These are phyloP conservation scores for Diaporthe vexans DNA, from an alignment of 2,329 filamentous ascomycete genomes.

Conservation along the genomic window DNA sequence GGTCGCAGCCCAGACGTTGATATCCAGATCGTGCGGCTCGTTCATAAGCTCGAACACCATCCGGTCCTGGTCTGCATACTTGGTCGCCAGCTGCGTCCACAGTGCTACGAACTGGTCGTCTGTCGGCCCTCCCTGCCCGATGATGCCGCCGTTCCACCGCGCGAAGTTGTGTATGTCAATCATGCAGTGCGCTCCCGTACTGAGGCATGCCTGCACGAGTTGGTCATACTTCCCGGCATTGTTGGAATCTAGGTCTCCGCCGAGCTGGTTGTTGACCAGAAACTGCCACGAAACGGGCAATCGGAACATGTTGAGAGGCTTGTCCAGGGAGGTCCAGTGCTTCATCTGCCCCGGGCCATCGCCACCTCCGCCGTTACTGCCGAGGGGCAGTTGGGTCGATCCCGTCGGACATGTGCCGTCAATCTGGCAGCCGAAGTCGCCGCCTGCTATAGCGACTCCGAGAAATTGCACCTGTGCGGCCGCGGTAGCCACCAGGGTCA, in stretches of 20 bases:
- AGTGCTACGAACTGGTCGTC: constrained; percentile 69
- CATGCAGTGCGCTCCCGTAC: constrained; percentile 62
- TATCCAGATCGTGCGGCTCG: constrained; percentile 71
- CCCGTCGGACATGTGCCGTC: constrained; percentile 55
- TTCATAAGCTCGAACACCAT: constrained; percentile 77
- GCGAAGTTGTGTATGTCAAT: constrained; percentile 59
- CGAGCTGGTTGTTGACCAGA: constrained; percentile 59
- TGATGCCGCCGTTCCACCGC: constrained; percentile 72
- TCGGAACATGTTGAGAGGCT: constrained; percentile 68
- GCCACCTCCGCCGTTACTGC: constrained; percentile 32
- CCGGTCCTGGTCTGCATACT: constrained; percentile 66
- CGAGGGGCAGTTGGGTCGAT: constrained; percentile 40
- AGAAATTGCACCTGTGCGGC: constrained; percentile 36
- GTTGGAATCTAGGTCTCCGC: constrained; percentile 56
- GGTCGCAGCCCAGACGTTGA: constrained; percentile 67
- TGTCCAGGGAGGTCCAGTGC: constrained; percentile 67
- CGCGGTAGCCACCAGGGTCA: constrained; percentile 29
- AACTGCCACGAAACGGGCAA: constrained; percentile 69
- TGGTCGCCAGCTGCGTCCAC: constrained; percentile 69
- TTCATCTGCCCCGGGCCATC: constrained; percentile 62
- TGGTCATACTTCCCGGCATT: constrained; percentile 62
- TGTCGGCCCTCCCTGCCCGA: constrained; percentile 70
- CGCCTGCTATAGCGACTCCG: constrained; percentile 61
- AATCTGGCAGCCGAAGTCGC: constrained; percentile 61
- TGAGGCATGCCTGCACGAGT: constrained; percentile 64